These are phyloP conservation scores for Phytophthora nicotianae DNA, from an alignment of 352 stramenopile genomes.

Conservation along the genomic window DNA sequence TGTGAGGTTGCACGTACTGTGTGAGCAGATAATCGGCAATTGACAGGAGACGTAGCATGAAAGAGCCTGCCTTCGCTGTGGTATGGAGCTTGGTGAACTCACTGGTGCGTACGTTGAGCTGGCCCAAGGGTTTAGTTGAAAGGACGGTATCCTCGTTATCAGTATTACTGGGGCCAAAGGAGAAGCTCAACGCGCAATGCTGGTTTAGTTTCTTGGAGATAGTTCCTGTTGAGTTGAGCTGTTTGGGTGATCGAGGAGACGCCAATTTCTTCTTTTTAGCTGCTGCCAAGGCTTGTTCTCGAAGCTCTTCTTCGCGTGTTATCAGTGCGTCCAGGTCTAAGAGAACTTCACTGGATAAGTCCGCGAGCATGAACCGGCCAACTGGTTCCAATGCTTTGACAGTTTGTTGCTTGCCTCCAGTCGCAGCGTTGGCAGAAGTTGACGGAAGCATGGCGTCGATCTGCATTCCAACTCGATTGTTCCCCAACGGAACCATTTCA, in stretches of 20 bases:
- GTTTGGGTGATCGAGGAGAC: constrained; percentile 4
- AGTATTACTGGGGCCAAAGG: constrained; percentile 16
- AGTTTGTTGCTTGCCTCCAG: constrained; percentile 15
- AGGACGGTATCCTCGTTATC: not conserved
- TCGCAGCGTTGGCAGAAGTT: constrained; percentile 2
- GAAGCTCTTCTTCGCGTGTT: constrained; percentile 40
- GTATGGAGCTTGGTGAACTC: constrained; percentile 75
- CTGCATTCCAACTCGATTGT: constrained; percentile 55
- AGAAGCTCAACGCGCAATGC: constrained; percentile 34
- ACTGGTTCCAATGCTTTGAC: constrained; percentile 40
- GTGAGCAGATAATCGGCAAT: constrained; percentile 52
- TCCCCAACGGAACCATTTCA: constrained; percentile 53
- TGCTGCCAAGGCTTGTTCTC: constrained; percentile 8
- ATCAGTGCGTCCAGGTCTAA: constrained; percentile 67
- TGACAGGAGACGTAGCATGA: constrained; percentile 48
- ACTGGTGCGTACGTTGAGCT: constrained; percentile 47
- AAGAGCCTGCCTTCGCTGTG: constrained; percentile 54
- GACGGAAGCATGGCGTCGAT: constrained; percentile 60
- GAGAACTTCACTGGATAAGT: constrained; percentile 58
- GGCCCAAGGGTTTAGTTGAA: constrained; percentile 17
- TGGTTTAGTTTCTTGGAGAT: constrained; percentile 18
- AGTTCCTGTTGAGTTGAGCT: not conserved
- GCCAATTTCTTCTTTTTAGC: constrained; percentile 11
- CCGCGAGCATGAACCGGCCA: constrained; percentile 48
- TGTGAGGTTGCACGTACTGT: constrained; percentile 40